Evolutionary conservation across 2,329 filamentous ascomycete genomes (phyloP), one percentile per base, ranked within the genome.

Genomic region (Xylaria sp.): DNA sequence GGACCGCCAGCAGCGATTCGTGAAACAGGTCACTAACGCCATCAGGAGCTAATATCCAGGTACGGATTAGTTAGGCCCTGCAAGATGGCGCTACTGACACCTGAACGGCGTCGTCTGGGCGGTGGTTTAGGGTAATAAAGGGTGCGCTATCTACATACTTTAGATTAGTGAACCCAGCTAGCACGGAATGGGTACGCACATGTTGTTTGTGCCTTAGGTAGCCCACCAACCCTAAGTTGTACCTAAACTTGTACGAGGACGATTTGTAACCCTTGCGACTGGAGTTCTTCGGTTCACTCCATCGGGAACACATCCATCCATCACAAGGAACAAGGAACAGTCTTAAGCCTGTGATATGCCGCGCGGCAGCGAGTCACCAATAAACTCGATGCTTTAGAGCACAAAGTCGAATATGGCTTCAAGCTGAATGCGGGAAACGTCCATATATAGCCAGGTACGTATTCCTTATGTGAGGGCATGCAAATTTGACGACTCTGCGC

Each of bases 341-440:
- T 42, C 37, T 11, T 11, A 55, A 9, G 18, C 35, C 46, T 57
- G n/a, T 55, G 34, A 57, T 51, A 47, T 59, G 54, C 59, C 57
- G 59, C 57, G 55, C 55, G 59, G 55, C 52, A 61, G 11, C 7
- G 37, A 42, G 11, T 4, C 8, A 42, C 37, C 37, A 42, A 42
- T 42, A 8, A 42, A 9, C 37, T 10, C 37, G 37, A 42, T 3
- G 37, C 3, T 42, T 10, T 42, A 9, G 3, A 42, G 37, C 37
- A 42, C 3, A 42, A 13, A 42, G 4, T 30, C 23, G 23, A 30
- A 30, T 30, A 30, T 30, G 23, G 23, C 23, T 30, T 30, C 23
- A 30, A 30, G 23, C 23, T 30, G 23, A 30, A 30, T 30, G 23
- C 23, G 23, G 23, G 23, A 30, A 30, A 5, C 23, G 23, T 30